Percentiles rank a stretch among this genome's conserved stretches.
Evolutionary conservation across 441 rosid species (phyloP).

Genomic region (Metrosideros polymorpha): DNA sequence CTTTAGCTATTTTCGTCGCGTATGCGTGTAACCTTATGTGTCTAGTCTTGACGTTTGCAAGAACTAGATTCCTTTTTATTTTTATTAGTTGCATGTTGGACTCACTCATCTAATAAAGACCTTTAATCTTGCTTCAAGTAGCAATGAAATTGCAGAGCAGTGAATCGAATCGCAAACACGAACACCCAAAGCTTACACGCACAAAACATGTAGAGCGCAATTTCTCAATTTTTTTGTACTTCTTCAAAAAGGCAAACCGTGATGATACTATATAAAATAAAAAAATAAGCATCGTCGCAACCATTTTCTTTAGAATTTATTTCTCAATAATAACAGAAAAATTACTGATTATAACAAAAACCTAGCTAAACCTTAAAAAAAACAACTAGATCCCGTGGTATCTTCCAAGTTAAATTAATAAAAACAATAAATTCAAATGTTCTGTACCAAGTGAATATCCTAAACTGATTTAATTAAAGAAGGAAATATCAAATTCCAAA

Average conservation of each 20-base stretch:
- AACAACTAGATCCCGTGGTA: not conserved
- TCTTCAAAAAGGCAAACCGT: not conserved
- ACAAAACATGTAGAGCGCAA: not conserved
- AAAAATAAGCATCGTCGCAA: not conserved
- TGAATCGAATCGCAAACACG: not conserved
- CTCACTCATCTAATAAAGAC: too few relatives aligned
- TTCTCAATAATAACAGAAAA: not conserved
- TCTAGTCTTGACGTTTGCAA: not conserved
- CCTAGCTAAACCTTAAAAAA: not conserved
- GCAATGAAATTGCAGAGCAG: not conserved
- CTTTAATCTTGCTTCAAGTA: not conserved
- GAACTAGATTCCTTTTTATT: not conserved
- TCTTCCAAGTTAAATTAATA: not conserved
- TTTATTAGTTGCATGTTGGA: not conserved
- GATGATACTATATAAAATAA: not conserved
- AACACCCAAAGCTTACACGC: not conserved
- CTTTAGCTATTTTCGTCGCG: not conserved
- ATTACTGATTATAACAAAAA: not conserved
- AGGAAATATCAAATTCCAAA: not conserved
- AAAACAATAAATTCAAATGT: not conserved
- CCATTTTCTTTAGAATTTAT: not conserved
- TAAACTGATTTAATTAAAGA: not conserved
- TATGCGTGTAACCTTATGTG: not conserved
- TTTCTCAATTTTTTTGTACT: not conserved
- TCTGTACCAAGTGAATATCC: not conserved